Conservation (phyloP, 345 rosid genomes). For the Pistacia integerrima region DNA sequence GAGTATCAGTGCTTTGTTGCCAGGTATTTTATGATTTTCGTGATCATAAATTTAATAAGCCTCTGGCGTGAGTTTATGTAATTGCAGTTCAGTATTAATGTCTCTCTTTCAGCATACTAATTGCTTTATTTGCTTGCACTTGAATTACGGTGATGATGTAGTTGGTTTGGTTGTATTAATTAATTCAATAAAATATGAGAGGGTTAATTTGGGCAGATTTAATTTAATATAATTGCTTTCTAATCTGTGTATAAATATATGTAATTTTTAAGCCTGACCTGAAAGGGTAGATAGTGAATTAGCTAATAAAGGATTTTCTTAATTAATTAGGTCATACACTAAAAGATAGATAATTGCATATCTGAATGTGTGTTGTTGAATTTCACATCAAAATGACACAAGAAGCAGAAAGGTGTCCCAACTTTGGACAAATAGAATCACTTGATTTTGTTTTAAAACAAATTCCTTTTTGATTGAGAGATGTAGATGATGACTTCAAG, state of each 20-base stretch:
- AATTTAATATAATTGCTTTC: background rate
- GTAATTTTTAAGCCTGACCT: background rate
- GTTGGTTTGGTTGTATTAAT: too few relatives aligned
- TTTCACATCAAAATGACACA: background rate
- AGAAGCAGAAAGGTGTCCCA: background rate
- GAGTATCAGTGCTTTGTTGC: background rate
- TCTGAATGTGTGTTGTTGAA: background rate
- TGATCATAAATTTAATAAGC: background rate
- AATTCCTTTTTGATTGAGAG: background rate
- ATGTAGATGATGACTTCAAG: background rate
- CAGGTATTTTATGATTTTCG: background rate
- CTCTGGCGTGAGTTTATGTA: slow-evolving; percentile 1
- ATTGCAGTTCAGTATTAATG: background rate
- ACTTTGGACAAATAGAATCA: slow-evolving; percentile 3
- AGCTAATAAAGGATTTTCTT: too few relatives aligned
- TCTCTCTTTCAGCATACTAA: background rate
- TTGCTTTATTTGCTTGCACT: background rate
- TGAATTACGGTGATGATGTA: background rate
- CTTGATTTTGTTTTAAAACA: background rate
- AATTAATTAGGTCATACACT: too few relatives aligned
- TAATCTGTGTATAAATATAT: background rate
- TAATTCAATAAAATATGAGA: too few relatives aligned
- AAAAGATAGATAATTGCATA: too few relatives aligned
- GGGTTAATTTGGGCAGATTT: background rate
- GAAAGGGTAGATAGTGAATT: too few relatives aligned